A percentile compares a stretch with the other conserved stretches of the same genome.
These are phyloP conservation scores for Aspergillus piperis DNA, from an alignment of 2,329 filamentous ascomycete genomes.

Conservation along the genomic window DNA sequence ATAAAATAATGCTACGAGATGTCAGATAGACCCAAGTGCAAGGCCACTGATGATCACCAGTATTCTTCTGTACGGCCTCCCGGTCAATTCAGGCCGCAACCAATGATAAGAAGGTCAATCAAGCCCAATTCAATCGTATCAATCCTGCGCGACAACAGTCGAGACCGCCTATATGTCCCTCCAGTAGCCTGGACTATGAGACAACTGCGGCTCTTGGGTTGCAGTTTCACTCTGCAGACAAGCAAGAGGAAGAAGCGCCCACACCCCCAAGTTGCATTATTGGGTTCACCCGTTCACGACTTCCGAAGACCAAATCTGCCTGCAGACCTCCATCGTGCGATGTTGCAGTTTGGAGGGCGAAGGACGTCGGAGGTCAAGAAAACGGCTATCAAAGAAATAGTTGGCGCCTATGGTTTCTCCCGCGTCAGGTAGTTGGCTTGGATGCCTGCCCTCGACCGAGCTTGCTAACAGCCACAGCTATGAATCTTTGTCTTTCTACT, in stretches of 20 bases:
- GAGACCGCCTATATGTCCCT: background rate
- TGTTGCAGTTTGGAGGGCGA: background rate
- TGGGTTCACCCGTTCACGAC: background rate
- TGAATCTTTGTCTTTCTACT: background rate
- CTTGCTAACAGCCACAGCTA: background rate
- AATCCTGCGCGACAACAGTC: background rate
- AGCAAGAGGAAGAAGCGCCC: too few species aligned
- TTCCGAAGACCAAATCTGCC: too few species aligned
- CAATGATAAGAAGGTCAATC: too few species aligned
- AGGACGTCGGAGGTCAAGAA: background rate
- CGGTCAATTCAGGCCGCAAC: too few species aligned
- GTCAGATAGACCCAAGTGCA: too few species aligned
- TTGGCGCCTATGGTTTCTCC: background rate
- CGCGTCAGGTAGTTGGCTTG: background rate
- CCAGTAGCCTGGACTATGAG: background rate
- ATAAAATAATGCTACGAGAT: too few species aligned
- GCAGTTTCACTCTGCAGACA: background rate
- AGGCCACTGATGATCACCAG: too few species aligned
- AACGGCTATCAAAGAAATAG: background rate
- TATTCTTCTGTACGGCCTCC: too few species aligned
- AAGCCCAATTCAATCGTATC: background rate
- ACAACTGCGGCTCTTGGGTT: background rate
- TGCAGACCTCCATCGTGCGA: too few species aligned
- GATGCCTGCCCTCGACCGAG: background rate
- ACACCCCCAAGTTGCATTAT: too few species aligned